Evolutionary conservation across 768 basidiomycete genomes (phyloP), one percentile per base, ranked within the genome.

Genomic region (Termitomyces sp.): DNA sequence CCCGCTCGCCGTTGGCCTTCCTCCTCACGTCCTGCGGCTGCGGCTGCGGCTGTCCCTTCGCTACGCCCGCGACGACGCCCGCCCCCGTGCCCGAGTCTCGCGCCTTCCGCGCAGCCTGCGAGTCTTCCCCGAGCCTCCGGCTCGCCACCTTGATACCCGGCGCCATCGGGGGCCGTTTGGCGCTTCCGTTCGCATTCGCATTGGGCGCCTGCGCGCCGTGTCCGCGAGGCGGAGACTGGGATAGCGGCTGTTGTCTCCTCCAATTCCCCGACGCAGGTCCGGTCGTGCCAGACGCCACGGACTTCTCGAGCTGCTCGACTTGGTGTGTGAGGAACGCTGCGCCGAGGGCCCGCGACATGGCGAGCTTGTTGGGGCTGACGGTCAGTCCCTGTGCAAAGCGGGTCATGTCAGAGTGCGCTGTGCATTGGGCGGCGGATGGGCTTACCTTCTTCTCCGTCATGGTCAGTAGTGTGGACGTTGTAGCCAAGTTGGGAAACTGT

Each of bases 271-370:
- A 78, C 8, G 77, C 73, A 18, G 79, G 73, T 7, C 79, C 81
- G 47, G 75, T 75, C 4, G 57, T 33, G 4, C 47, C 60, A 31
- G 77, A 73, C 42, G 28, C 53, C 24, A 91, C 87, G 0, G 85
- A 77, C 71, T 88, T 87, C 75, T 94, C 91, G 54, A 94, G 85
- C 66, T 92, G 88, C 64, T 92, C 89, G 45, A 94, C 92, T 65
- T 94, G 90, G 64, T 94, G 91, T 61, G 81, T 88, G 58, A 94
- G 81, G 68, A 92, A 92, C 2, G 92, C 92, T 29, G 91, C 90
- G 20, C 92, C 92, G 39, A 94, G 82, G 1, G 92, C 91, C 60
- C 86, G 83, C 56, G 91, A 92, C 88, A 94, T 90, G 57, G 89
- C 89, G 42, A 88, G 69, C 69, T 87, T 88, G 71, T 81, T 84